Conservation (phyloP, 495 filamentous ascomycete species). For the Talaromyces adpressus region DNA sequence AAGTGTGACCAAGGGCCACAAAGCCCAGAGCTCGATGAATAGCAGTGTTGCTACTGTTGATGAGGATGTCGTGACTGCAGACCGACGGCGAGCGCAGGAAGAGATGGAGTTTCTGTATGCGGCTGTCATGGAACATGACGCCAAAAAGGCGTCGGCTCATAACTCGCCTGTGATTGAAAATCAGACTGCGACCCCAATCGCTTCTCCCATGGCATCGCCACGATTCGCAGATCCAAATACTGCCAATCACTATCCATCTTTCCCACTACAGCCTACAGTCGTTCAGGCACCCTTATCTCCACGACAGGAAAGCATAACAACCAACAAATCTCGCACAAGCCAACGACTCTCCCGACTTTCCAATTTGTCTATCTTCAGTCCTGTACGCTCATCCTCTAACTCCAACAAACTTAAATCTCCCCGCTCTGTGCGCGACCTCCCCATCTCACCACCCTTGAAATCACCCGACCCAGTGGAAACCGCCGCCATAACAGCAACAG, state of each 20-base stretch:
- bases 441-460: constrained; percentile 51
- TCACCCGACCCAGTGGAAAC: constrained; percentile 36
- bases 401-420: constrained; percentile 45
- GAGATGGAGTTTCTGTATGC: constrained; percentile 88
- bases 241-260: constrained; percentile 1
- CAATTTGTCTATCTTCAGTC: constrained; percentile 50
- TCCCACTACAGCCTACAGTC: constrained; percentile 3
- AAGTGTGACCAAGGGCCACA: constrained; percentile 26
- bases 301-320: constrained; percentile 2
- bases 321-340: constrained; percentile 20
- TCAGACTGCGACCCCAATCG: constrained; percentile 5
- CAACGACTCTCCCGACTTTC: constrained; percentile 36
- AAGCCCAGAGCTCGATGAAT: constrained; percentile 33
- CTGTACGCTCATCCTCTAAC: constrained; percentile 51
- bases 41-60: constrained; percentile 61
- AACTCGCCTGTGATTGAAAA: constrained; percentile 12
- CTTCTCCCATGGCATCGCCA: constrained; percentile 18
- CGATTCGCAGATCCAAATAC: constrained; percentile 12
- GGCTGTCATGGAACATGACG: constrained; percentile 85
- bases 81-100: constrained; percentile 63
- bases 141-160: constrained; percentile 44
- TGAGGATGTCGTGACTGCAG: constrained; percentile 61
- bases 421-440: constrained; percentile 44
- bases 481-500: constrained; percentile 5
- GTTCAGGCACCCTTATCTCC: constrained; percentile 4